Evolutionary conservation across 176 grass and related monocot species (phyloP).

Genomic region (Juncus effusus): DNA sequence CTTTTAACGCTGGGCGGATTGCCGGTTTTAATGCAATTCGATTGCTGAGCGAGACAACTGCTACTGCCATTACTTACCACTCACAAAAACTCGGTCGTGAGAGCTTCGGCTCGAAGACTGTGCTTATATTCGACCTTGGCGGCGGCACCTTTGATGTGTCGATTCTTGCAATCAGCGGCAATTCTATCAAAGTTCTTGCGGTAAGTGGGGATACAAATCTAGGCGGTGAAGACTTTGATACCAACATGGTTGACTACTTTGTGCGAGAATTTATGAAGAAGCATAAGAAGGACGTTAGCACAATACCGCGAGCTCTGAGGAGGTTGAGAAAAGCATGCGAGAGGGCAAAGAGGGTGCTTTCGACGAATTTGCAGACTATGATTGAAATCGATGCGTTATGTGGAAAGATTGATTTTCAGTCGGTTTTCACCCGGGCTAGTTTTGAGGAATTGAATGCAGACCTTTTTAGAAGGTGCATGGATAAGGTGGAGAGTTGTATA

Average conservation of each 20-base stretch:
- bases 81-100: background rate
- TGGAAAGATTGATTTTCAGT: slow-evolving; percentile 14
- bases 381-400: slow-evolving; percentile 25
- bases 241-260: slow-evolving; percentile 12
- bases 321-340: slow-evolving; percentile 15
- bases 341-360: slow-evolving; percentile 20
- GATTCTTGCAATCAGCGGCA: background rate
- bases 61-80: background rate
- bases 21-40: slow-evolving; percentile 17
- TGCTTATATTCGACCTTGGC: slow-evolving; percentile 22
- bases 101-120: background rate
- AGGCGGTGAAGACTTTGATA: slow-evolving; percentile 27
- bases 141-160: slow-evolving; percentile 18
- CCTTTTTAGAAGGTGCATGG: slow-evolving; percentile 5
- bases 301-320: background rate
- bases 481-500: background rate
- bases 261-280: slow-evolving; percentile 20
- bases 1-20: slow-evolving; percentile 10
- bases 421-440: background rate
- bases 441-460: slow-evolving; percentile 9
- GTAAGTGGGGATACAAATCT: slow-evolving; percentile 17
- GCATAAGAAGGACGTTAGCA: slow-evolving; percentile 10
- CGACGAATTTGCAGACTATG: slow-evolving; percentile 18
- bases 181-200: slow-evolving; percentile 1
- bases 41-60: slow-evolving; percentile 7